Percentiles rank a stretch among this genome's conserved stretches.
Conservation (phyloP, 768 basidiomycete genomes). For the Lentinula guzmanii region DNA sequence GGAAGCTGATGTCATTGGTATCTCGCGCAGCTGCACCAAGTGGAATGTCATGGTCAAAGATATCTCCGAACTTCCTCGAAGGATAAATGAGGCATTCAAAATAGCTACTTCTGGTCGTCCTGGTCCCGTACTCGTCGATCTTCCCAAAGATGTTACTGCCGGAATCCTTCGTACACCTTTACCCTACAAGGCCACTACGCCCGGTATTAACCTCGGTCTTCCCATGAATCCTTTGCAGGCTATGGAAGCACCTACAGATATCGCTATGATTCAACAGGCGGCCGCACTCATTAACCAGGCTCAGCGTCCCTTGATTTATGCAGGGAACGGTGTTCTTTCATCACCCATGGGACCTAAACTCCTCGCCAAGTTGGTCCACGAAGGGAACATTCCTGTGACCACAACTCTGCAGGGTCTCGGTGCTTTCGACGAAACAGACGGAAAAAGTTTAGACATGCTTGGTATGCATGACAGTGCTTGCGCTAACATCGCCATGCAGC, state of each 20-base stretch:
- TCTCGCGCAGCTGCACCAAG: conserved; percentile 95
- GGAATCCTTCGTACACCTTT: conserved; percentile 81
- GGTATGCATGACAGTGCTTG: conserved; percentile 99
- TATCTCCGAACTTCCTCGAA: conserved; percentile 85
- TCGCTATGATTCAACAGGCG: conserved; percentile 68
- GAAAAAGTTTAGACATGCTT: conserved; percentile 90
- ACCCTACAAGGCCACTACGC: conserved; percentile 81
- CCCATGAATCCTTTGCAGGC: conserved; percentile 69
- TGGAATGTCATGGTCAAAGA: conserved; percentile 99
- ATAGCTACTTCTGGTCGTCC: conserved; percentile 97
- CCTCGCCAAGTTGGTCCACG: conserved; percentile 67
- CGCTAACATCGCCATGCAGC: conserved; percentile 96
- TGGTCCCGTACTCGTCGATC: conserved; percentile 95
- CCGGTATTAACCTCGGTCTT: conserved; percentile 67
- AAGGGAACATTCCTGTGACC: conserved; percentile 94
- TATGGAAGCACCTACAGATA: conserved; percentile 53
- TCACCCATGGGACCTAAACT: conserved; percentile 78
- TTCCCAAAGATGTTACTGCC: conserved; percentile 99
- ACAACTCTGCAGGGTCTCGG: conserved; percentile 96
- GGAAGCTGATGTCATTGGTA: conserved; percentile 95
- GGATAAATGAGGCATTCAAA: conserved; percentile 99
- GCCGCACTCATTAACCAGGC: conserved; percentile 90
- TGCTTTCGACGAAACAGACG: conserved; percentile 87
- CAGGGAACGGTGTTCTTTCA: conserved; percentile 85
- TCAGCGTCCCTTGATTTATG: conserved; percentile 87